Evolutionary conservation across 768 basidiomycete species (phyloP), one percentile per base, ranked within the genome.

Genomic region (Roridomyces roridus): DNA sequence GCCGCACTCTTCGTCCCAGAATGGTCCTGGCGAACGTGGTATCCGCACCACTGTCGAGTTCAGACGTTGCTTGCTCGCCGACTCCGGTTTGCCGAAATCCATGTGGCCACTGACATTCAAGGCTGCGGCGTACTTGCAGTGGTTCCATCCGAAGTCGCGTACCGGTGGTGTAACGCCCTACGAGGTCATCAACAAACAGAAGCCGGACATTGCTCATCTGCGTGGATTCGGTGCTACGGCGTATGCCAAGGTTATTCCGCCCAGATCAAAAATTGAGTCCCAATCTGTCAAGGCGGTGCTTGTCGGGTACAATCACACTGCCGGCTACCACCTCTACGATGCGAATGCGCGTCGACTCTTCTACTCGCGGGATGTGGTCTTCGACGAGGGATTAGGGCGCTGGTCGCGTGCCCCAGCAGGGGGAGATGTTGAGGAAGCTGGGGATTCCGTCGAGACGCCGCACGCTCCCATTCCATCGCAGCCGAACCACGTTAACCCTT

Each of bases 161-260:
- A 43, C 51, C 0, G 55, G 48, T 6, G 36, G 37, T 0, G 46
- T 45, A 23, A 65, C 49, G 50, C 69, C 14, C 20, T 59, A 6
- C 67, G 65, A 70, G 46, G 21, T 42, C 0, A 68, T 66, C 64
- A 35, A 6, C 0, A 59, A 63, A 0, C 26, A 28, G 0, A 58
- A 59, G 15, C 72, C 69, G 4, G 60, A 74, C 29, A 48, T 77
- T 0, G 55, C 68, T 1, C 65, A 72, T 43, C 47, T 77, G 0
- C 61, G 65, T 2, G 66, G 65, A 3, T 75, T 73, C 46, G 72
- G 77, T 18, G 72, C 69, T 35, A 58, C 47, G 1, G 71, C 68
- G 3, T 74, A 67, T 40, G 69, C 64, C 7, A 68, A 68, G 46
- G 63, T 71, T 10, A 29, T 48, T 17, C 46, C 46, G 14, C 26